Evolutionary conservation across 1,284 basidiomycete genomes (phyloP), one percentile per base, ranked within the genome.

Genomic region (Ustilago sp.): DNA sequence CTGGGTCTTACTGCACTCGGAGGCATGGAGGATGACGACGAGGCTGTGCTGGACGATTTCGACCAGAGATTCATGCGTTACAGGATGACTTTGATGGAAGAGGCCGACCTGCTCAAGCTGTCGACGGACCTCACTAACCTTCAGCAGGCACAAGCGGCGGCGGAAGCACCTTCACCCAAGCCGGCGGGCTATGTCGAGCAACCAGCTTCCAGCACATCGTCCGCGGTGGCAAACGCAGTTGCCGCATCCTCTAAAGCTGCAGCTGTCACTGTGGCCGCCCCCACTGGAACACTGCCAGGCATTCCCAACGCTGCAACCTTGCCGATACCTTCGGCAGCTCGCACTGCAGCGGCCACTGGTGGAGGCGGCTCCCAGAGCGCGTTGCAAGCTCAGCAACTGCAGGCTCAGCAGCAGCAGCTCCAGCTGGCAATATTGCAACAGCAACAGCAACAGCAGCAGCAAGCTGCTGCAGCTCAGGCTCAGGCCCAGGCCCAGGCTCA

Each of bases 21-120:
- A 38, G 84, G 84, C 47, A 85, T 85, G 84, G 84, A 85, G 51
- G 83, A 84, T 31, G 84, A 85, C 35, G 83, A 85, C 43, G 84
- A 85, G 62, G 84, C 83, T 8, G 82, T 85, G 17, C 43, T 85
- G 50, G 84, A 85, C 55, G 84, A 85, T 66, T 85, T 80, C 62
- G 84, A 85, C 64, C 84, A 83, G 58, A 77, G 80, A 54, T 85
- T 85, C 63, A 79, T 85, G 63, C 77, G 79, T n/a, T 85, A 82
- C 77, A 80, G 84, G 41, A 85, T 85, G 80, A 80, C 70, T 1
- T 59, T 85, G 51, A 71, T 85, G 11, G 82, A 85, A 62, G 83
- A 85, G 41, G 60, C 77, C n/a, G 83, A 85, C 48, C 55, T 85
- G 62, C 59, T 82, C 34, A 85, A 83, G 66, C 67, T 85, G 11